phyloP scores from a whole-genome alignment of 2,329 filamentous ascomycete species.

The Alternaria novae-zelandiae region DNA sequence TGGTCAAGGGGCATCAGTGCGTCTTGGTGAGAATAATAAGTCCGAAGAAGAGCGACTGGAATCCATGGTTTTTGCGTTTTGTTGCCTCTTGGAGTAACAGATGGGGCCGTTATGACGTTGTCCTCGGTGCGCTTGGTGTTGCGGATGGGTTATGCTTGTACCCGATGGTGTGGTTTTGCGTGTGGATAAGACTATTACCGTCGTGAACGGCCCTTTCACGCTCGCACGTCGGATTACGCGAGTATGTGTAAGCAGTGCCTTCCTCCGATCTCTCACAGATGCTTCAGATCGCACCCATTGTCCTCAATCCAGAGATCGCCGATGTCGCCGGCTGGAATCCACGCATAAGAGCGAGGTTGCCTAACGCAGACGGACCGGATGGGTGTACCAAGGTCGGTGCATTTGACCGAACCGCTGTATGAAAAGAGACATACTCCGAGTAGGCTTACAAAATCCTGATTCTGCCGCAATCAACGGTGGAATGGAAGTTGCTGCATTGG shows the following conservation, averaged over 20 bases:
- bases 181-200: neutral
- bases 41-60: constrained; percentile 13
- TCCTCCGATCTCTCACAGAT: neutral
- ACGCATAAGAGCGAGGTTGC: neutral
- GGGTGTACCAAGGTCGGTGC: neutral
- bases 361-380: neutral
- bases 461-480: neutral
- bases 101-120: neutral
- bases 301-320: neutral
- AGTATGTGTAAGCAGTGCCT: neutral
- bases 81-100: constrained; percentile 1
- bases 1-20: neutral
- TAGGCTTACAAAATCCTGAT: neutral
- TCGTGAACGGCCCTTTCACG: neutral
- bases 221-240: neutral
- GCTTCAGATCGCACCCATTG: neutral
- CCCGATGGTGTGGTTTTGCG: neutral
- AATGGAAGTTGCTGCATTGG: neutral
- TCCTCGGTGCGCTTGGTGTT: neutral
- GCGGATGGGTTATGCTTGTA: neutral
- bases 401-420: neutral
- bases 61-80: constrained; percentile 4
- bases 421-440: neutral
- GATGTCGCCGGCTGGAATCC: neutral
- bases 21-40: constrained; percentile 2